Conservation (phyloP, 2,329 filamentous ascomycete genomes). For the Aureobasidium namibiae region DNA sequence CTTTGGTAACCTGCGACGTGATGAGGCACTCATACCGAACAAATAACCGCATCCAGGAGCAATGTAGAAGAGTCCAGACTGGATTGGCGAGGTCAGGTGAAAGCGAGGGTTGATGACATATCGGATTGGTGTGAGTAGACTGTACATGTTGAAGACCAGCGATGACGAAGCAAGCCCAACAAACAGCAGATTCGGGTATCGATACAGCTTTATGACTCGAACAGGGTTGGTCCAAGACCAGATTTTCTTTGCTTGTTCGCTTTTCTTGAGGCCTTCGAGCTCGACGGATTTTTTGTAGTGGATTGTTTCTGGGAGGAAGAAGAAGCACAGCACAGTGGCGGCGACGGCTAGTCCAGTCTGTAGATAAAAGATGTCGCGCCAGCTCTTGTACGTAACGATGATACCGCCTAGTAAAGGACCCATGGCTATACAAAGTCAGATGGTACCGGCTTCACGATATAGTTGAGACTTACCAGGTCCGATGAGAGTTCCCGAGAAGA, state of each 20-base stretch:
- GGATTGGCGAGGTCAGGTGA: conserved; percentile 55
- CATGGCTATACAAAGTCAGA: conserved; percentile 35
- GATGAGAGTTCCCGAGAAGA: conserved; percentile 61
- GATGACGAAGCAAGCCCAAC: conserved; percentile 50
- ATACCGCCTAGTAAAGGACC: conserved; percentile 66
- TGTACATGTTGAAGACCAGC: conserved; percentile 71
- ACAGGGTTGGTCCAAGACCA: conserved; percentile 59
- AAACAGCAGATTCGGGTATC: conserved; percentile 60
- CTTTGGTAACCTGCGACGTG: conserved; percentile 20
- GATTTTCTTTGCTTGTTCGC: conserved; percentile 46
- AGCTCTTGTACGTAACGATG: conserved; percentile 65
- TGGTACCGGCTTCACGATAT: too few species aligned
- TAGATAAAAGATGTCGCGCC: conserved; percentile 71
- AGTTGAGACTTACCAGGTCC: conserved; percentile 41
- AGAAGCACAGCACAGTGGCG: conserved; percentile 51
- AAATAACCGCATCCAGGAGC: conserved; percentile 65
- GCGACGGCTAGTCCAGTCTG: conserved; percentile 60
- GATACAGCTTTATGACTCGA: conserved; percentile 54
- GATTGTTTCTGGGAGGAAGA: conserved; percentile 66
- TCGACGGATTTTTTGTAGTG: conserved; percentile 56
- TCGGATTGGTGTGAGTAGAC: conserved; percentile 57
- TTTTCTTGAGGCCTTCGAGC: conserved; percentile 45
- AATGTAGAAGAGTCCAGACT: conserved; percentile 65
- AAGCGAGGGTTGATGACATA: conserved; percentile 70
- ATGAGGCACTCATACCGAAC: background rate